Percentiles rank a stretch among this genome's conserved stretches.
Evolutionary conservation across 2,329 filamentous ascomycete genomes (phyloP).

Genomic region (Pseudocercospora pini-densiflorae): DNA sequence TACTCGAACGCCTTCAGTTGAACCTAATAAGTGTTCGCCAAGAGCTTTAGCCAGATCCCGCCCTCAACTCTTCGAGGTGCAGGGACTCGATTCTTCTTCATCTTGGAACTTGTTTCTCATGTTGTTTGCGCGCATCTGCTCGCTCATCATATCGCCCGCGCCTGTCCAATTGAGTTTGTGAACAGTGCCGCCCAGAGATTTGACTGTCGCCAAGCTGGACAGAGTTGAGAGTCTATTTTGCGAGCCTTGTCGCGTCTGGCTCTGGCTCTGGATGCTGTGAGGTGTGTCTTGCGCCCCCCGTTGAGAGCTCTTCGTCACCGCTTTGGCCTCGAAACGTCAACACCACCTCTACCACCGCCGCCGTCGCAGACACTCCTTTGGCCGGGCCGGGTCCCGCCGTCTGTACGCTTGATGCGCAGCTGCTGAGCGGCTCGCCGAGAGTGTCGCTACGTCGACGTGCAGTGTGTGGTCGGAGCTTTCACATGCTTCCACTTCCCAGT

Average conservation of each 20-base stretch:
- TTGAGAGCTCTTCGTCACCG: slow-evolving; percentile 5
- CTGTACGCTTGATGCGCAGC: neutral
- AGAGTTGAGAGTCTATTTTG: neutral
- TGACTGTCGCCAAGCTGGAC: slow-evolving; percentile 1
- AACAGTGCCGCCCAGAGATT: slow-evolving; percentile 38
- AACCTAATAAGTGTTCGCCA: neutral
- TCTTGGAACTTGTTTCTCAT: neutral
- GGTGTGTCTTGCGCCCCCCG: neutral
- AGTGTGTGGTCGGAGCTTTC: neutral
- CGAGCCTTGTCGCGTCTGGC: slow-evolving; percentile 1
- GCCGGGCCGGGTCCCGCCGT: neutral
- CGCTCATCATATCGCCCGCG: slow-evolving; percentile 26
- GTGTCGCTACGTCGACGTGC: neutral
- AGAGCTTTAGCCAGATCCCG: neutral
- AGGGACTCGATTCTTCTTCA: neutral
- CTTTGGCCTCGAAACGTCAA: neutral
- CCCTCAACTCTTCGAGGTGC: neutral
- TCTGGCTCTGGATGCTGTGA: neutral
- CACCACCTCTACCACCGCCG: neutral
- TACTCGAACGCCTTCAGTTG: neutral
- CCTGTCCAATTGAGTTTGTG: slow-evolving; percentile 51
- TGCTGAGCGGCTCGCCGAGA: neutral
- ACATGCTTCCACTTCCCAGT: neutral
- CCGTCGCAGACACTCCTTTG: neutral
- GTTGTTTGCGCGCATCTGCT: neutral